These are phyloP conservation scores for Microglena sp. DNA, from an alignment of 139 green algal genomes.

Conservation along the genomic window DNA sequence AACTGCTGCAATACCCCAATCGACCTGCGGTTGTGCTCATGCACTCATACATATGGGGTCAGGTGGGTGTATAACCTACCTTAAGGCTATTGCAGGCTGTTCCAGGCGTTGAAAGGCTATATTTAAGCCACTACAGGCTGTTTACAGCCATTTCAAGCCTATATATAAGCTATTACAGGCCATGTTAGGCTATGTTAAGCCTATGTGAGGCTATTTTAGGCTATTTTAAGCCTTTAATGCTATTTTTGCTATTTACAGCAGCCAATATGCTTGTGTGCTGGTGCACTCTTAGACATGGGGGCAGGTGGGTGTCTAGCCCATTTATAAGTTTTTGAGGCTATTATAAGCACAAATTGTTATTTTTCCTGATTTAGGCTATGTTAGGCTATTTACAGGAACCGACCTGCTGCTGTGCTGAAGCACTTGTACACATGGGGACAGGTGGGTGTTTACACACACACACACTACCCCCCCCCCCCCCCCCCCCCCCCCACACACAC, in stretches of 20 bases:
- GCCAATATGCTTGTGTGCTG: too few species aligned
- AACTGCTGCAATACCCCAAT: constrained; percentile 23
- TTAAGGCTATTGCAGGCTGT: not conserved
- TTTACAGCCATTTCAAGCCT: not conserved
- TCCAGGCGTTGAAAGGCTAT: too few species aligned
- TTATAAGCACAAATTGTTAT: not conserved
- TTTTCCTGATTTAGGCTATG: not conserved
- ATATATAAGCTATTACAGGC: not conserved
- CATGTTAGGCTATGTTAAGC: not conserved
- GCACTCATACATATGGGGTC: constrained; percentile 10
- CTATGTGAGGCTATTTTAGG: not conserved
- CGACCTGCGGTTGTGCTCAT: constrained; percentile 19
- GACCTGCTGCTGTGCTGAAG: constrained; percentile 12
- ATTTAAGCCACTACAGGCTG: too few species aligned
- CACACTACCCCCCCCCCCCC: too few species aligned
- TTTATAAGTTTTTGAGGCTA: not conserved
- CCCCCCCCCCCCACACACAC: too few species aligned
- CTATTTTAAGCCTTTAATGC: too few species aligned
- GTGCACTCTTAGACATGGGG: not conserved
- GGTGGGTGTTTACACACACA: not conserved
- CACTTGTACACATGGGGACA: constrained; percentile 1
- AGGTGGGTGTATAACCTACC: not conserved
- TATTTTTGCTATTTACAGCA: too few species aligned
- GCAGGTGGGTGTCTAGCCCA: not conserved
- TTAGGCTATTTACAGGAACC: not conserved